A percentile compares a stretch with the other conserved stretches of the same genome.
phyloP scores from a whole-genome alignment of 2,329 filamentous ascomycete species.

The Nannizziopsis barbatae region DNA sequence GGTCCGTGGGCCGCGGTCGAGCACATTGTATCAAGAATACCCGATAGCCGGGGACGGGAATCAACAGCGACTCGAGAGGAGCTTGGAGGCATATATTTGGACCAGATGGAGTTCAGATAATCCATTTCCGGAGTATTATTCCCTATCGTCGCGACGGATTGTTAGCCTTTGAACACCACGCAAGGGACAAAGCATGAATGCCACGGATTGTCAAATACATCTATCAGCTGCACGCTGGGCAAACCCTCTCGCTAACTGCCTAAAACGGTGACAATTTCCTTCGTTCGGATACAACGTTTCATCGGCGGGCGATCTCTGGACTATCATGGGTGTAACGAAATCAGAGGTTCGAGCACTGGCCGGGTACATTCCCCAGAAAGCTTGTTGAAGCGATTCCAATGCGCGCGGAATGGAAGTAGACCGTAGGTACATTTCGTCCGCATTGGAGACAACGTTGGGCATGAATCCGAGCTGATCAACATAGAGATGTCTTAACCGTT shows the following conservation, averaged over 20 bases:
- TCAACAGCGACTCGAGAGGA: constrained; percentile 65
- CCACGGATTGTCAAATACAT: constrained; percentile 35
- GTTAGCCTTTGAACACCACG: background rate
- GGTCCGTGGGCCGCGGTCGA: constrained; percentile 75
- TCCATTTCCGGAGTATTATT: constrained; percentile 69
- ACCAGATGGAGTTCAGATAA: constrained; percentile 64
- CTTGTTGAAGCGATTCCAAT: constrained; percentile 65
- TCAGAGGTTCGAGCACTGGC: constrained; percentile 37
- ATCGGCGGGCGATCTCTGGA: constrained; percentile 53
- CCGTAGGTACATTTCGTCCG: constrained; percentile 58
- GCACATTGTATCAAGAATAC: constrained; percentile 91
- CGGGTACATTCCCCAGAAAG: constrained; percentile 66
- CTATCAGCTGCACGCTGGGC: constrained; percentile 58
- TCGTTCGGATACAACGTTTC: constrained; percentile 77
- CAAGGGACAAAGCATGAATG: background rate
- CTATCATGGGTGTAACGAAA: constrained; percentile 54
- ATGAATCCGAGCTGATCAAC: constrained; percentile 64
- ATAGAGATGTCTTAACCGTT: constrained; percentile 59
- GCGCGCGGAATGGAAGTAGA: constrained; percentile 64
- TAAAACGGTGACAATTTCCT: constrained; percentile 59
- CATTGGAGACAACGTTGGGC: constrained; percentile 45
- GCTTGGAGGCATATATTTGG: constrained; percentile 73
- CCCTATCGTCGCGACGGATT: constrained; percentile 27
- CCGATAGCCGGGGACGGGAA: constrained; percentile 68
- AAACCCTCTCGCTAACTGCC: constrained; percentile 57